Base-by-base conservation (phyloP, 257 asterid species). In the Sherardia arvensis region DNA sequence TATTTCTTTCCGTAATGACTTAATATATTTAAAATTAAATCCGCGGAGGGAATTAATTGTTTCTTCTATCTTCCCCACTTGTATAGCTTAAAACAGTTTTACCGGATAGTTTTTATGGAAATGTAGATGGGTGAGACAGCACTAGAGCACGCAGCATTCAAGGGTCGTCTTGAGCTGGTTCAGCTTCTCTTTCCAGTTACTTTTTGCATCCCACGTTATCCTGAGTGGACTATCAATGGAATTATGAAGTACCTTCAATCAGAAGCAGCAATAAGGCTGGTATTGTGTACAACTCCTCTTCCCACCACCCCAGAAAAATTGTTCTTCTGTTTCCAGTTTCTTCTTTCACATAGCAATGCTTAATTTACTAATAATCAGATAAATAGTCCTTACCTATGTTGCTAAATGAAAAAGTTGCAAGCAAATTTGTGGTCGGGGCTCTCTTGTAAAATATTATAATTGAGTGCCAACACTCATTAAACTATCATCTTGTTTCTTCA, bases 141-240 rank as follows among this genome's bases (percentile, higher is more conserved):
- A 8, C 33, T 68, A 15, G 72, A 68, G 45, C 28, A 59, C 32
- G 72, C 66, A 20, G 62, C 61, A 1, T 4, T 59, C 54, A 20
- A 12, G 20, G 38, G 66, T 49, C 4, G 14, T 11, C 3, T 0
- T 30, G 53, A n/a, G 7, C 54, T 6, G 17, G 66, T 60, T 14
- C 18, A n/a, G 49, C 29, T 63, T 60, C 71, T 80, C 55, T 74
- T 80, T 62, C 78, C 78, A 3, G n/a, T 14, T 60, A 69, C 77
- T 67, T 56, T 36, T 48, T 56, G 26, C 18, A 59, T 74, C 23
- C 22, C 60, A 49, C 0, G 10, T 15, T 69, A 68, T 74, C 75
- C 76, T 5, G 36, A 49, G 28, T 77, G 82, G 85, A 77, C 71
- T 55, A 28, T 18, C 69, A 59, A 49, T 22, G 26, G 77, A 69